Conservation (phyloP, 345 rosid species). For the Hevea brasiliensis region DNA sequence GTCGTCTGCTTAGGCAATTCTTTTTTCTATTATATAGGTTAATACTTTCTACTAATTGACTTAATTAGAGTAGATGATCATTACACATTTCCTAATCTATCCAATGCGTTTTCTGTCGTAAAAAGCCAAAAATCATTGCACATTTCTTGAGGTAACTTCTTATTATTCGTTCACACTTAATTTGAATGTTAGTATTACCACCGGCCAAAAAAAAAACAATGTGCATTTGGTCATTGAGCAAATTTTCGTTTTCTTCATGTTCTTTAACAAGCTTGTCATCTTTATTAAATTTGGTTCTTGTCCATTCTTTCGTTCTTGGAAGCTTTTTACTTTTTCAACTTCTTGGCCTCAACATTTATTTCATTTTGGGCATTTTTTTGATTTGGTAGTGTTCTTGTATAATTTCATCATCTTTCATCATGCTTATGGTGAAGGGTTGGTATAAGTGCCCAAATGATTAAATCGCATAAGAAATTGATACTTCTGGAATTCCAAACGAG, state of each 20-base stretch:
- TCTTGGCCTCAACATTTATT: neutral
- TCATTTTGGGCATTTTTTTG: neutral
- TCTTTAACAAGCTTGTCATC: slow-evolving; percentile 1
- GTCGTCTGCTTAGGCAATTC: neutral
- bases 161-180: neutral
- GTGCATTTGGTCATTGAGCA: neutral
- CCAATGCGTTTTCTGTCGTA: slow-evolving; percentile 4
- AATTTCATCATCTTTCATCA: slow-evolving; percentile 3
- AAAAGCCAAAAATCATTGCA: slow-evolving; percentile 14
- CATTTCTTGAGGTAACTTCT: slow-evolving; percentile 10
- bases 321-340: neutral
- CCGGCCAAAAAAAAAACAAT: neutral
- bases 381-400: neutral
- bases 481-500: neutral
- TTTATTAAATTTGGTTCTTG: slow-evolving; percentile 8
- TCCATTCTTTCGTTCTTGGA: neutral
- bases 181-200: neutral
- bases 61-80: slow-evolving; percentile 4
- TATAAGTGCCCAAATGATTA: neutral
- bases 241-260: neutral
- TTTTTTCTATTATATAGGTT: neutral
- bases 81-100: slow-evolving; percentile 5
- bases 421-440: neutral
- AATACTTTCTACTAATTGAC: neutral
- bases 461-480: neutral